These are phyloP conservation scores for Parmelia sp. DNA, from an alignment of 495 filamentous ascomycete species.

Conservation along the genomic window DNA sequence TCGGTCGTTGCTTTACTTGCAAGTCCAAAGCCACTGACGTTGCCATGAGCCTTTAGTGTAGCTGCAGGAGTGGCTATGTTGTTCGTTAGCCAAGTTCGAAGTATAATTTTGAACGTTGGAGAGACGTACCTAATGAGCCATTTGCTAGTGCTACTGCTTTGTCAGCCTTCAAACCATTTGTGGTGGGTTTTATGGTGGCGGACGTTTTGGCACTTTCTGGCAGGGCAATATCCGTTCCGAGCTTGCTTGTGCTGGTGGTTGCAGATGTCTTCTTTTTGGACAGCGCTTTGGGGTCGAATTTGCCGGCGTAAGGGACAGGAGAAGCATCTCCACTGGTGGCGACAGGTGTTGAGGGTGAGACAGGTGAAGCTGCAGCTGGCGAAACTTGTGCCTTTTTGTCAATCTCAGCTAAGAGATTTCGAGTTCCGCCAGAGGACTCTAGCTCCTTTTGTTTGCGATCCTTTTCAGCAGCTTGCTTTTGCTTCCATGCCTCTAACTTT, in stretches of 20 bases:
- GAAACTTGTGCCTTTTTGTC: conserved; percentile 60
- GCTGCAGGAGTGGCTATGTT: conserved; percentile 26
- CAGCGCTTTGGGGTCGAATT: conserved; percentile 86
- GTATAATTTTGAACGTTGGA: neutral
- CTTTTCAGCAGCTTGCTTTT: conserved; percentile 73
- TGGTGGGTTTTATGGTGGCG: conserved; percentile 38
- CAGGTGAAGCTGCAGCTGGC: conserved; percentile 48
- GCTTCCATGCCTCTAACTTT: conserved; percentile 86
- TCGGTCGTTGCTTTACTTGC: conserved; percentile 57
- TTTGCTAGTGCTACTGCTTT: conserved; percentile 44
- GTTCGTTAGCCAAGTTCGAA: conserved; percentile 23
- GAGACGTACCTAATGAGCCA: conserved; percentile 39
- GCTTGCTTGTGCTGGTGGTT: conserved; percentile 39
- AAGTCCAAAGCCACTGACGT: conserved; percentile 80
- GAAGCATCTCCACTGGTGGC: conserved; percentile 36
- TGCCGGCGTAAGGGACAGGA: conserved; percentile 60
- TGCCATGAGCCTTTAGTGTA: conserved; percentile 54
- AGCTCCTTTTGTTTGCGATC: conserved; percentile 68
- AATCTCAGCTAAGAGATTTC: conserved; percentile 67
- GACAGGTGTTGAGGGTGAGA: conserved; percentile 48
- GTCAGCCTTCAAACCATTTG: conserved; percentile 47
- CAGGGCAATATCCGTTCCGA: conserved; percentile 58
- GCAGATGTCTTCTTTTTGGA: conserved; percentile 58
- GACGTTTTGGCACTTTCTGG: conserved; percentile 50
- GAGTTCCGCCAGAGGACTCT: conserved; percentile 51